Evolutionary conservation across 2,329 filamentous ascomycete species (phyloP).

Genomic region (Sporothrix pallida): DNA sequence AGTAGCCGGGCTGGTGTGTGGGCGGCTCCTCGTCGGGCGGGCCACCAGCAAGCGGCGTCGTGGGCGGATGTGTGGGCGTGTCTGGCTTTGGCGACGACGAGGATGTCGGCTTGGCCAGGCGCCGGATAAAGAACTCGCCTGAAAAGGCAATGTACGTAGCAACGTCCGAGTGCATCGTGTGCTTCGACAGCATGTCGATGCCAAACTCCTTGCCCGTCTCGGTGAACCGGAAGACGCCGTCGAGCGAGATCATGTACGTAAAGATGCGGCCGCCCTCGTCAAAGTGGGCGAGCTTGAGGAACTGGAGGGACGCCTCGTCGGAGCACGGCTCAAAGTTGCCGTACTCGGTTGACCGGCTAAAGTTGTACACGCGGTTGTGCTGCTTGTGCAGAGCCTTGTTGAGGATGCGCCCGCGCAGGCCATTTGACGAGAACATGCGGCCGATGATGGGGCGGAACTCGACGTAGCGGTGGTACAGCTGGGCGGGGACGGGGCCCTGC

Average conservation of each 20-base stretch:
- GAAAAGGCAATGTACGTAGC: slow-evolving; percentile 89
- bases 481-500: slow-evolving; percentile 76
- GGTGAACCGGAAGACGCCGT: slow-evolving; percentile 86
- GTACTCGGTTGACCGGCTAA: slow-evolving; percentile 74
- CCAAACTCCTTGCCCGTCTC: slow-evolving; percentile 96
- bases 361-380: slow-evolving; percentile 88
- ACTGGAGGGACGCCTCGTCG: slow-evolving; percentile 74
- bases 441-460: slow-evolving; percentile 91
- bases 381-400: slow-evolving; percentile 90
- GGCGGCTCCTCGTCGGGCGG: slow-evolving; percentile 54
- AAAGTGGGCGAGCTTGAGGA: slow-evolving; percentile 84
- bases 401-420: slow-evolving; percentile 77
- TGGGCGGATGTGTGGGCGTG: slow-evolving; percentile 59
- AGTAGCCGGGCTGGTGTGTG: slow-evolving; percentile 57
- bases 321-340: slow-evolving; percentile 71
- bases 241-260: slow-evolving; percentile 89
- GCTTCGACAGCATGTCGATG: slow-evolving; percentile 90
- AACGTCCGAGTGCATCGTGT: slow-evolving; percentile 96
- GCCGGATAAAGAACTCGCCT: slow-evolving; percentile 89
- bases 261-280: slow-evolving; percentile 86
- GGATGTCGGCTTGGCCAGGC: slow-evolving; percentile 59
- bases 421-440: slow-evolving; percentile 81
- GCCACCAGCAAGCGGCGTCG: slow-evolving; percentile 51
- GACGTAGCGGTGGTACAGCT: slow-evolving; percentile 89
- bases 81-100: slow-evolving; percentile 52